A percentile compares a stretch with the other conserved stretches of the same genome.
These are phyloP conservation scores for Leccinum longicurvipes DNA, from an alignment of 768 basidiomycete species.

Conservation along the genomic window DNA sequence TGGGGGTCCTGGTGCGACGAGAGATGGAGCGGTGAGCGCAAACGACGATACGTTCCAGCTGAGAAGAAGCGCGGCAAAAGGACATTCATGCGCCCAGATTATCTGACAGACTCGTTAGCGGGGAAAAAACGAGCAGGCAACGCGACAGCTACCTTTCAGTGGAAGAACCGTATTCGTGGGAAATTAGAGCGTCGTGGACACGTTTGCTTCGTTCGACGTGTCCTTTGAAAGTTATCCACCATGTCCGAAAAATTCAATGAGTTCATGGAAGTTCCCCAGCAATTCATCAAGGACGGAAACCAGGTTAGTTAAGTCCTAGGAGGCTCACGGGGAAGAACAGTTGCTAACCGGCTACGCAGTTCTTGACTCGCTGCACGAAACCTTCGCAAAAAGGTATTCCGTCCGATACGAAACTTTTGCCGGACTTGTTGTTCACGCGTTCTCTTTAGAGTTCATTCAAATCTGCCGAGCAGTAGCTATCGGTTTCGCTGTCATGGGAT, in stretches of 20 bases:
- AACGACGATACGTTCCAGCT: conserved; percentile 27
- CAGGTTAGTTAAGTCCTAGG: conserved; percentile 53
- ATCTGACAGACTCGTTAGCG: conserved; percentile 11
- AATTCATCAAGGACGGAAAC: conserved; percentile 90
- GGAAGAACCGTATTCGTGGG: conserved; percentile 24
- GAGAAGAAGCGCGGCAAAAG: conserved; percentile 38
- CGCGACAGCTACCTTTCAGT: neutral
- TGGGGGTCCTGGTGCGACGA: conserved; percentile 8
- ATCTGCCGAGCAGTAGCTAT: conserved; percentile 96
- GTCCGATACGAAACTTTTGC: neutral
- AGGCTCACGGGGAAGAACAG: neutral
- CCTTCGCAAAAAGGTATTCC: conserved; percentile 85
- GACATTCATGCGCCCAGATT: conserved; percentile 57
- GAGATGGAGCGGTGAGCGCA: conserved; percentile 22
- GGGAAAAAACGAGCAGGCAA: neutral
- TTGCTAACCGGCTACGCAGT: conserved; percentile 46
- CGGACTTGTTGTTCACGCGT: neutral
- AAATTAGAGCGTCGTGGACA: conserved; percentile 22
- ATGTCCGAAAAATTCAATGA: conserved; percentile 94
- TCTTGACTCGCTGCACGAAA: conserved; percentile 96
- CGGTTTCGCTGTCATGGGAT: conserved; percentile 98
- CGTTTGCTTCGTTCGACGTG: conserved; percentile 22
- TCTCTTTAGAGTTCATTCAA: conserved; percentile 76
- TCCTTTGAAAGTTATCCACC: conserved; percentile 27
- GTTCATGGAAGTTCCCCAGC: conserved; percentile 86